Evolutionary conservation across 208 protist species (phyloP), one percentile per base, ranked within the genome.

Genomic region (Sergeia podlipaevii): DNA sequence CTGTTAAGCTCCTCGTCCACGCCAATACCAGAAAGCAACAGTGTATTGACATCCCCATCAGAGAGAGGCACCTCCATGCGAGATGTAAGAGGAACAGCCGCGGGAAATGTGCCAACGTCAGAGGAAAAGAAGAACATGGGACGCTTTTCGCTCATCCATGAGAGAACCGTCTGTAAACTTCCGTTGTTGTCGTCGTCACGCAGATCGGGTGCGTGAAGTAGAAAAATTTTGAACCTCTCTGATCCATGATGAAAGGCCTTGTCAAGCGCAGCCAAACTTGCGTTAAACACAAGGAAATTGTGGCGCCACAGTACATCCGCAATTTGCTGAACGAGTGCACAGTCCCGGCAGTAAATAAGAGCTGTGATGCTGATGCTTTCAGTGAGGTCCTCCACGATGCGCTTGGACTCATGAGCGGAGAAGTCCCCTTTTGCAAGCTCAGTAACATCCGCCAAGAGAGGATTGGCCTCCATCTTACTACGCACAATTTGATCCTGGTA

Each of bases 61-160:
- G 60, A 71, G 18, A 91, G 56, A 5, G 84, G 84, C n/a, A 81
- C 37, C 15, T 67, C 24, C 26, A 91, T 45, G 1, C 74, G 66
- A 1, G 60, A 33, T 0, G 49, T 48, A 0, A 53, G n/a, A 0
- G 84, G 84, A 1, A 87, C 48, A 8, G 58, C 46, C 13, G 26
- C 20, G 0, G 64, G 36, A 46, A 74, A 85, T 3, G 26, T 33
- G 10, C 49, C 27, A 8, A 39, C 20, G 23, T 65, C 30, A 20
- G 58, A 28, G 0, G 70, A 38, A 43, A 88, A 78, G 54, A 91
- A 91, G 45, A 83, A 88, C 3, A 91, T 72, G 4, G 77, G 63
- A 4, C 77, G 77, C 2, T 47, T 29, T 24, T 73, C 65, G 27
- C 55, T 36, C 24, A 80, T 33, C 80, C 84, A 91, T 17, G 44